Evolutionary conservation across 2,329 filamentous ascomycete species (phyloP).

Genomic region (Purpureocillium takamizusanense): DNA sequence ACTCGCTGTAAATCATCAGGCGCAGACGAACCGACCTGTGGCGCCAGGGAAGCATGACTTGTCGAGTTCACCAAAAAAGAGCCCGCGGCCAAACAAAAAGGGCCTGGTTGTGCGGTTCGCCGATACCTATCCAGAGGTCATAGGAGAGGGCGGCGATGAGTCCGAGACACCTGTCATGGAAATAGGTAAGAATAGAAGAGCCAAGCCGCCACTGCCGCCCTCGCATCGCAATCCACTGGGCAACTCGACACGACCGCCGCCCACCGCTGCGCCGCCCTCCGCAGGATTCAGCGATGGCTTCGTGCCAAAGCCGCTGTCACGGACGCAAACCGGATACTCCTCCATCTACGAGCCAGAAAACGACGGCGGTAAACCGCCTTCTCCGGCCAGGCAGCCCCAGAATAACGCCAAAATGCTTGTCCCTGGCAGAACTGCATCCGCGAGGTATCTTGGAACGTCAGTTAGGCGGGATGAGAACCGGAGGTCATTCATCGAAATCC

Average conservation of each 20-base stretch:
- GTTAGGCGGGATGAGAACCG: constrained; percentile 40
- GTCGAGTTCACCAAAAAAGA: constrained; percentile 32
- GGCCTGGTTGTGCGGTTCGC: constrained; percentile 68
- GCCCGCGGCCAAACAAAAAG: constrained; percentile 45
- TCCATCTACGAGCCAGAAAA: constrained; percentile 18
- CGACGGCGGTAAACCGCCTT: constrained; percentile 1
- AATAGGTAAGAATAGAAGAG: constrained; percentile 51
- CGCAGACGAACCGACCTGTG: constrained; percentile 34
- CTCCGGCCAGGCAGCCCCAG: not conserved
- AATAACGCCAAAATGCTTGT: constrained; percentile 14
- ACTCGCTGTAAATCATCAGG: constrained; percentile 32
- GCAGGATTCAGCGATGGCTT: constrained; percentile 32
- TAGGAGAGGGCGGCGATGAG: constrained; percentile 88
- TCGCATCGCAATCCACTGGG: constrained; percentile 9
- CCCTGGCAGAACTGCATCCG: constrained; percentile 22
- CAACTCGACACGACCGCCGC: constrained; percentile 3
- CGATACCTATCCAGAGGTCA: constrained; percentile 65
- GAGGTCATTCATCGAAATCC: constrained; percentile 48
- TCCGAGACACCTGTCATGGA: constrained; percentile 63
- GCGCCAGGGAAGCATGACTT: constrained; percentile 25
- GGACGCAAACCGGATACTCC: constrained; percentile 49
- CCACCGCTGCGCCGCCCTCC: constrained; percentile 2
- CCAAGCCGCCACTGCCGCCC: constrained; percentile 23
- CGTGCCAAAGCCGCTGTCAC: constrained; percentile 41
- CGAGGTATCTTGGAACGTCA: constrained; percentile 33